Base-by-base conservation (phyloP, 305 asterid species). In the Stenogyne calaminthoides region DNA sequence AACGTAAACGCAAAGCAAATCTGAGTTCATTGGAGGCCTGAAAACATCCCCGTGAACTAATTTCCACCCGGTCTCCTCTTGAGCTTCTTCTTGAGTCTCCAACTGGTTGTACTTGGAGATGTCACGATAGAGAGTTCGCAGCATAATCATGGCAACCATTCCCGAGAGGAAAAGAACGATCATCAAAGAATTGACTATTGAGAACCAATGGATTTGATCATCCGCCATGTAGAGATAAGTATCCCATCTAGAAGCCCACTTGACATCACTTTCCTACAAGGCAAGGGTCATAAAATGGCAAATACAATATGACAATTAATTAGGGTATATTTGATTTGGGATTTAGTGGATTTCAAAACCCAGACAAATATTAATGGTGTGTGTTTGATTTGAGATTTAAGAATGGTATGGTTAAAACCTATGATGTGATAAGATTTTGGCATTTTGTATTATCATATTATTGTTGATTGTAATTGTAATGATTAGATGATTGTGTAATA, bases 231-330 rank as follows among this genome's bases (percentile, higher is more conserved):
- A 84, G 58, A 92, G 97, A 79, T 92, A 92, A 2, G 97, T 86
- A 67, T 92, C 97, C 98, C 98, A 92, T 81, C 97, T 85, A 70
- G 98, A 92, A 57, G 98, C 98, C 98, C 98, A 92, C 89, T 92
- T 92, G 80, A 92, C 79, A 42, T 88, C 96, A 56, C 97, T 90
- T 81, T 90, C 96, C 98, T 92, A 83, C 64, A 73, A 74, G 61
- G 72, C 6, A 70, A 67, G 60, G 20, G 27, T 69, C 55, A 56
- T 65, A 66, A 64, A 5, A 71, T 27, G 29, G 39, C 3, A 47
- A n/a, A 40, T 20, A 60, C 2, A 14, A 64, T 58, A 20, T 62
- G 72, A 60, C n/a, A 71, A 81, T 79, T 32, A 55, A 62, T 32
- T 32, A 32, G 7, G 36, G 36, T 32, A 32, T 32, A 5, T 5